phyloP scores from a whole-genome alignment of 805 yeast genomes.

The Alloascoidea hylecoeti region DNA sequence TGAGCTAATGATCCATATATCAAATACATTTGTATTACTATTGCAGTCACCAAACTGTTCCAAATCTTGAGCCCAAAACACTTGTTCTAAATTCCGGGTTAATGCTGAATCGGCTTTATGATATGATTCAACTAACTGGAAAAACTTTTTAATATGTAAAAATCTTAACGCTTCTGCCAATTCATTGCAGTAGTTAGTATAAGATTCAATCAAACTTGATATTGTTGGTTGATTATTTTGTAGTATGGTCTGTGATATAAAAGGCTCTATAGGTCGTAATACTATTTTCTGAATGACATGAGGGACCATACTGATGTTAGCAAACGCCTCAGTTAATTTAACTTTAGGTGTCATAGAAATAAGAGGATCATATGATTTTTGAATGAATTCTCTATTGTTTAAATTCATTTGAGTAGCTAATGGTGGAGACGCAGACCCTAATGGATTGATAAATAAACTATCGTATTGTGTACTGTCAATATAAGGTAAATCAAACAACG shows the following conservation, averaged over 20 bases:
- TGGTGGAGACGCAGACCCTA: background rate
- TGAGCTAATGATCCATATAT: background rate
- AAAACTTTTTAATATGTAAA: conserved; percentile 50
- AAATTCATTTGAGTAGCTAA: background rate
- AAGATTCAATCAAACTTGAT: conserved; percentile 44
- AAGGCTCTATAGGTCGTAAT: conserved; percentile 19
- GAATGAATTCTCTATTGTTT: too few relatives aligned
- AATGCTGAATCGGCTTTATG: conserved; percentile 1
- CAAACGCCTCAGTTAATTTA: background rate
- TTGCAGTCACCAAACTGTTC: background rate
- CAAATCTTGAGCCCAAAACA: background rate
- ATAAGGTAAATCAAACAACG: background rate
- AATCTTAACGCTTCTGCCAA: conserved; percentile 53
- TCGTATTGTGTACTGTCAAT: background rate
- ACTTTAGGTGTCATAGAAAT: background rate
- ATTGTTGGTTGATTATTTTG: conserved; percentile 36
- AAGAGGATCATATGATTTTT: background rate
- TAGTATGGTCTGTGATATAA: conserved; percentile 23
- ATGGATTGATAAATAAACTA: background rate
- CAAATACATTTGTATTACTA: background rate
- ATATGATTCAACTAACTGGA: conserved; percentile 29
- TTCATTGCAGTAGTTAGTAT: conserved; percentile 48
- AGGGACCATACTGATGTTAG: background rate
- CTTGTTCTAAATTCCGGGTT: background rate
- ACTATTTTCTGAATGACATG: background rate